Evolutionary conservation across 345 rosid species (phyloP).

Genomic region (Triadica sebifera): DNA sequence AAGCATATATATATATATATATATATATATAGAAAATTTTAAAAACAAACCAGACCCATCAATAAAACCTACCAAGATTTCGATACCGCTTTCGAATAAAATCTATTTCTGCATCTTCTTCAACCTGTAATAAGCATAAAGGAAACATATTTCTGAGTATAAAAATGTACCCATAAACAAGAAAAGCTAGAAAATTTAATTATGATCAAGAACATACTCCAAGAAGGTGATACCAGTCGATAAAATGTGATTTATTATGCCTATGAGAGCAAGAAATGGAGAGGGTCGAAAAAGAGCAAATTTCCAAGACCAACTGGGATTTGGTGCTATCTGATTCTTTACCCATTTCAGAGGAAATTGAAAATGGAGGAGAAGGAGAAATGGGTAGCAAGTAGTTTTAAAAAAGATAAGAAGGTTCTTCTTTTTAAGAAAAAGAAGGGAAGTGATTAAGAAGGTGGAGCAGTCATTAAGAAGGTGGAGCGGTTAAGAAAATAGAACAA

Average conservation of each 20-base stretch:
- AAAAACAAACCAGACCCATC: neutral
- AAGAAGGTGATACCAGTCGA: conserved; percentile 88
- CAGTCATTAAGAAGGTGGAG: conserved; percentile 32
- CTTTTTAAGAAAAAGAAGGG: neutral
- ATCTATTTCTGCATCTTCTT: conserved; percentile 60
- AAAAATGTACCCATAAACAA: neutral
- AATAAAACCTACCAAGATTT: conserved; percentile 54
- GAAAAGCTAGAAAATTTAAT: neutral
- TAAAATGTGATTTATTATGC: conserved; percentile 41
- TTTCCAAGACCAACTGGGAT: conserved; percentile 53
- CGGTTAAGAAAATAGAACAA: conserved; percentile 63
- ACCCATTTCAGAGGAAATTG: conserved; percentile 34
- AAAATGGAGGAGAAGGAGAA: neutral
- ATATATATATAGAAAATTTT: neutral
- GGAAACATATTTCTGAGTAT: too few species aligned
- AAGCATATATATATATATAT: too few species aligned
- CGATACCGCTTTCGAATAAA: conserved; percentile 63
- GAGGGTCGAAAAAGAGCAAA: conserved; percentile 54
- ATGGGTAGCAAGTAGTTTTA: neutral
- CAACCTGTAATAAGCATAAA: conserved; percentile 41
- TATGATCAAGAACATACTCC: conserved; percentile 48
- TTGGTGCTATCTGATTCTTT: conserved; percentile 41
- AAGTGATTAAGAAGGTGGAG: conserved; percentile 5
- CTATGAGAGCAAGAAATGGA: conserved; percentile 54
- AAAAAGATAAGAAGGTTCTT: neutral